Conservation (phyloP, 2,329 filamentous ascomycete species). For the Talaromyces marneffei region DNA sequence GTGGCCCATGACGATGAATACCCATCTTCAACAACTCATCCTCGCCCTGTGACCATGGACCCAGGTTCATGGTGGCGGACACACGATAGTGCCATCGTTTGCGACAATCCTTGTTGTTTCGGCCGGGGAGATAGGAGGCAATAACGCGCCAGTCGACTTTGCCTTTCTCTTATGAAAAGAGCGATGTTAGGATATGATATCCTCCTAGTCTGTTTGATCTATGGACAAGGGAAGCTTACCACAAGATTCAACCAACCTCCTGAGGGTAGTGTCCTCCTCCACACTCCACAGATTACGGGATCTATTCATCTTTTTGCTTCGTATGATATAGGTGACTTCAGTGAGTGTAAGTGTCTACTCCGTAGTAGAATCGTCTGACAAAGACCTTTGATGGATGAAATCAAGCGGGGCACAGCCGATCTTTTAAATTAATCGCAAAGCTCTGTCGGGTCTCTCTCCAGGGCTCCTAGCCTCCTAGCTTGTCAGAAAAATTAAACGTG, state of each 20-base stretch:
- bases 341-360: too few species aligned
- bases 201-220: neutral
- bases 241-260: slow-evolving; percentile 10
- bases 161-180: slow-evolving; percentile 10
- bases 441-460: neutral
- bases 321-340: neutral
- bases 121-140: slow-evolving; percentile 14
- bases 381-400: neutral
- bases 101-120: slow-evolving; percentile 16
- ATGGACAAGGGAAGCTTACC: slow-evolving; percentile 1
- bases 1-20: slow-evolving; percentile 13
- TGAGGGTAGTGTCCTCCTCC: slow-evolving; percentile 13
- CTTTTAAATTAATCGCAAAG: slow-evolving; percentile 1
- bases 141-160: slow-evolving; percentile 15
- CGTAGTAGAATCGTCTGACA: neutral
- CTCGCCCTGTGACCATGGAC: slow-evolving; percentile 13
- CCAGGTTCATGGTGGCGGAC: slow-evolving; percentile 14
- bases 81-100: slow-evolving; percentile 16
- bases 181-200: neutral
- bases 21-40: slow-evolving; percentile 14
- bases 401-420: slow-evolving; percentile 3
- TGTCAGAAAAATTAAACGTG: neutral
- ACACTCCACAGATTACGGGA: slow-evolving; percentile 14
- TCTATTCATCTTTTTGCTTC: slow-evolving; percentile 1
- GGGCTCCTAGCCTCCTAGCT: neutral